phyloP scores from a whole-genome alignment of 148 eudicot genomes.

The Dianthus caryophyllus region DNA sequence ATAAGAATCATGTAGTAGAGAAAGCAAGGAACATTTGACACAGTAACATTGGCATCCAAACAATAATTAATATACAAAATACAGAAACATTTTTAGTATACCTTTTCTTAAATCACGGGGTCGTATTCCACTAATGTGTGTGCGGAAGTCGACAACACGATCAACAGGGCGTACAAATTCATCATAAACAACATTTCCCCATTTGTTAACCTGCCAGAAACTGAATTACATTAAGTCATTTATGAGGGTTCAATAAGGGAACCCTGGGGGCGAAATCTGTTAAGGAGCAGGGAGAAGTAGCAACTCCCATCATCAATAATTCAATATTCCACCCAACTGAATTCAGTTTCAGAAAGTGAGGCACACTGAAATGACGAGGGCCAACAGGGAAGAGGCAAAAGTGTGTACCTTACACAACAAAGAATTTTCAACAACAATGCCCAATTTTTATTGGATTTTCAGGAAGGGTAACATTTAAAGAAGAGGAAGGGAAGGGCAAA shows the following conservation, averaged over 20 bases:
- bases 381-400: too few relatives aligned
- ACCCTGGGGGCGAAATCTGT: background rate
- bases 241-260: slow-evolving; percentile 19
- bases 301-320: background rate
- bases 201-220: slow-evolving; percentile 75
- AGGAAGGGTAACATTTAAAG: too few relatives aligned
- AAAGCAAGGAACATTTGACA: background rate
- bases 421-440: too few relatives aligned
- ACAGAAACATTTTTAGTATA: slow-evolving; percentile 14
- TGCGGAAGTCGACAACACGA: slow-evolving; percentile 91
- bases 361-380: too few relatives aligned
- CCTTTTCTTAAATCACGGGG: slow-evolving; percentile 85
- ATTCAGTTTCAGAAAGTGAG: too few relatives aligned
- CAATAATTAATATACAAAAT: background rate
- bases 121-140: slow-evolving; percentile 90
- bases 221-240: slow-evolving; percentile 34
- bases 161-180: slow-evolving; percentile 89
- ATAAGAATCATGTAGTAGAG: background rate
- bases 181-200: slow-evolving; percentile 93
- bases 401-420: too few relatives aligned
- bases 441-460: too few relatives aligned
- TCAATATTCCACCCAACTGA: too few relatives aligned
- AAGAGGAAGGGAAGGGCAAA: too few relatives aligned
- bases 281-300: too few relatives aligned
- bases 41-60: background rate